Evolutionary conservation across 129 eudicot species (phyloP).

Genomic region (Escallonia rubra): DNA sequence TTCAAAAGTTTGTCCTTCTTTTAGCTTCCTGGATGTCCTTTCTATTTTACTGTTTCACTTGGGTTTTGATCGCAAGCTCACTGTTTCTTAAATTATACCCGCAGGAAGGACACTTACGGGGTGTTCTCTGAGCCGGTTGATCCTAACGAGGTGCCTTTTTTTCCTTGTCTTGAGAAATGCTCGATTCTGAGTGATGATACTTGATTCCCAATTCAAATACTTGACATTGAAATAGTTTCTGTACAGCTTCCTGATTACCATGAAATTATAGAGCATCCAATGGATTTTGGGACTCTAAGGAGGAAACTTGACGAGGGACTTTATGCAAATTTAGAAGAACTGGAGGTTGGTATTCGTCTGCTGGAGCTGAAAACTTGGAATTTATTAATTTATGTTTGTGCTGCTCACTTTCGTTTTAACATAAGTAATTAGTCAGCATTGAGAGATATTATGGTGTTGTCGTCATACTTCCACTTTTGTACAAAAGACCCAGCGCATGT

Average conservation of each 20-base stretch:
- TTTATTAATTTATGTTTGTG: not conserved
- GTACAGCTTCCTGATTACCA: slow-evolving; percentile 91
- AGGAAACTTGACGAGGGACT: slow-evolving; percentile 64
- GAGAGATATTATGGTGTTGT: too few species aligned
- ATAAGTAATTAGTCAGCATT: too few species aligned
- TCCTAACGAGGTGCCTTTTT: slow-evolving; percentile 64
- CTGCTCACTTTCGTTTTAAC: not conserved
- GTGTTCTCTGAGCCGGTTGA: slow-evolving; percentile 94
- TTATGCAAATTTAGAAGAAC: slow-evolving; percentile 62
- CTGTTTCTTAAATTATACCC: slow-evolving; percentile 15
- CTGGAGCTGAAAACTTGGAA: not conserved
- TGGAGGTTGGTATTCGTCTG: slow-evolving; percentile 68
- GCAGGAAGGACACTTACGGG: slow-evolving; percentile 95
- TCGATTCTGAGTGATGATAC: not conserved
- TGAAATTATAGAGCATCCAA: slow-evolving; percentile 77
- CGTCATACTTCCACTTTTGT: not conserved
- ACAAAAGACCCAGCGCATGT: not conserved
- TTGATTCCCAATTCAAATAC: slow-evolving; percentile 3
- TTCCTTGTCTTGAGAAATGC: not conserved
- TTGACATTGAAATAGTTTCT: slow-evolving; percentile 23
- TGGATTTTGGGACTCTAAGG: slow-evolving; percentile 91
- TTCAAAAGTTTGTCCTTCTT: slow-evolving; percentile 72
- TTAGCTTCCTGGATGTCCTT: slow-evolving; percentile 22
- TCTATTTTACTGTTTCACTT: slow-evolving; percentile 17
- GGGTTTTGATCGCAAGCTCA: slow-evolving; percentile 9